phyloP scores from a whole-genome alignment of 1,284 basidiomycete species.

The Termitomyces sp. region DNA sequence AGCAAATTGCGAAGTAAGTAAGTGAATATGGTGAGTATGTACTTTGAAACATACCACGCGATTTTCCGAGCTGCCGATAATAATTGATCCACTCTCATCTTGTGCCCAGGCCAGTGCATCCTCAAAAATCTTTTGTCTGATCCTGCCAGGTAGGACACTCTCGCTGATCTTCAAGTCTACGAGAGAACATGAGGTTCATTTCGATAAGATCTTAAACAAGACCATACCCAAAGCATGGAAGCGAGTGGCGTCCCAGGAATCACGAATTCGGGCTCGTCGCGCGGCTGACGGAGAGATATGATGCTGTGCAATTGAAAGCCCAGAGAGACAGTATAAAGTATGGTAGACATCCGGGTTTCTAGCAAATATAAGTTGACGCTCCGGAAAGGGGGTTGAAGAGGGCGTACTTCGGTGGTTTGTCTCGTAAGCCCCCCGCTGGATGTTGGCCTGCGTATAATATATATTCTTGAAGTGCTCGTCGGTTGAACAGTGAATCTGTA shows the following conservation, averaged over 20 bases:
- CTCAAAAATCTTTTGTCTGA: conserved; percentile 53
- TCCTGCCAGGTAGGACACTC: conserved; percentile 21
- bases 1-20: not conserved
- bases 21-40: not conserved
- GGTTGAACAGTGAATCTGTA: conserved; percentile 48
- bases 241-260: conserved; percentile 34
- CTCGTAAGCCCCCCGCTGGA: conserved; percentile 80
- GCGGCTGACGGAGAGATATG: conserved; percentile 48
- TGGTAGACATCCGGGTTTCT: conserved; percentile 86
- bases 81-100: conserved; percentile 56
- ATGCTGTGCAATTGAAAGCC: conserved; percentile 86
- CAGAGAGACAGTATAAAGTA: conserved; percentile 86
- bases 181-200: not conserved
- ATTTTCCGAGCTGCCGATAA: conserved; percentile 65
- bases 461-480: conserved; percentile 81
- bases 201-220: not conserved
- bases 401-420: conserved; percentile 89
- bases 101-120: conserved; percentile 72
- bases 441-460: conserved; percentile 85
- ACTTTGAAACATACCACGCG: conserved; percentile 52
- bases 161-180: conserved; percentile 4
- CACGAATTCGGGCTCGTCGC: conserved; percentile 37
- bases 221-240: conserved; percentile 8
- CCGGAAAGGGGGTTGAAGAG: not conserved
- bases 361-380: not conserved